Evolutionary conservation across 257 asterid genomes (phyloP).

Genomic region (Solanum pimpinellifolium): DNA sequence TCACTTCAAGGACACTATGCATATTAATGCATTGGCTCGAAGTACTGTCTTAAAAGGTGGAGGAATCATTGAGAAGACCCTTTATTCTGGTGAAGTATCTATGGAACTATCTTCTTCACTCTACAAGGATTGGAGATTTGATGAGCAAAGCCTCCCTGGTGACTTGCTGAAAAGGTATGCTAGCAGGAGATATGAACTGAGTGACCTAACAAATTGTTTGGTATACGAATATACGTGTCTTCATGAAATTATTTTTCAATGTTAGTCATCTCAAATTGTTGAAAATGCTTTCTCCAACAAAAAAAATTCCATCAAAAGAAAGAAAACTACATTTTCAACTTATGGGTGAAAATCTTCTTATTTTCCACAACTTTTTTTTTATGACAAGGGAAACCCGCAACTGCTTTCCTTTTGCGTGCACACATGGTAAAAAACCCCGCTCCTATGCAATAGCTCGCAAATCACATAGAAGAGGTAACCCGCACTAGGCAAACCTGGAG

Average conservation of each 20-base stretch:
- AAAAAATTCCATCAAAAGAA: neutral
- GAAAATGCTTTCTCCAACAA: neutral
- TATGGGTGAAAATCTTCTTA: neutral
- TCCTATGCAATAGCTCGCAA: no score
- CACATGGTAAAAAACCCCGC: no score
- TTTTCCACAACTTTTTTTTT: neutral
- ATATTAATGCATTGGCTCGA: conserved; percentile 34
- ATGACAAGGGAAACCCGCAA: no score
- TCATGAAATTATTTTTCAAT: neutral
- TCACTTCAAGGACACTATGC: conserved; percentile 37
- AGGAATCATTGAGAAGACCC: conserved; percentile 33
- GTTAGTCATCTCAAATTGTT: neutral
- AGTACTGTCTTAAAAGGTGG: conserved; percentile 27
- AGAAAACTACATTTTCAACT: neutral
- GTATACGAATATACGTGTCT: neutral
- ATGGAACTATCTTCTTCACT: conserved; percentile 34
- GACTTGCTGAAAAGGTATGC: conserved; percentile 39
- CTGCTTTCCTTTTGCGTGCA: no score
- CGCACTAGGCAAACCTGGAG: no score
- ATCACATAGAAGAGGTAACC: no score
- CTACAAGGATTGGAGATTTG: conserved; percentile 40
- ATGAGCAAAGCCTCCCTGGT: conserved; percentile 41
- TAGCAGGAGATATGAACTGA: neutral
- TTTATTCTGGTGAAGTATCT: conserved; percentile 25
- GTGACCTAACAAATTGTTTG: neutral